Conservation (phyloP, 345 rosid genomes). For the Populus euphratica region DNA sequence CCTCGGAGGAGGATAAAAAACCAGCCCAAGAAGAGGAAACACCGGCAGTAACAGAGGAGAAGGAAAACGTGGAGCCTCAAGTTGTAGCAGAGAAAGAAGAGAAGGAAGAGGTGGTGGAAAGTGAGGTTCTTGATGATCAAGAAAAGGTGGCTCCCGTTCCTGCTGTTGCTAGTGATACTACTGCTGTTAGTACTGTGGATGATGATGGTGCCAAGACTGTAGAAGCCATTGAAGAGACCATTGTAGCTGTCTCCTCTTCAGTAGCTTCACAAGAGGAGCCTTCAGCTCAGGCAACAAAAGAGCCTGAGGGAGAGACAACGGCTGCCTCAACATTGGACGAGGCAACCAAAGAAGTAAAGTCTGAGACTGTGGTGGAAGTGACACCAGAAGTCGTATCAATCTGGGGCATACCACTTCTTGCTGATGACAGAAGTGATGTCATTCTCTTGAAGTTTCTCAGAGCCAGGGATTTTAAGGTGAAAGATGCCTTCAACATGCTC, state of each 20-base stretch:
- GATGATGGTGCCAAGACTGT: conserved; percentile 30
- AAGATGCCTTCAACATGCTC: conserved; percentile 28
- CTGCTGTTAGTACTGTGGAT: neutral
- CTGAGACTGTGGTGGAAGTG: neutral
- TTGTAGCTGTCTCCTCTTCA: conserved; percentile 23
- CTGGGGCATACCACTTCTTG: conserved; percentile 24
- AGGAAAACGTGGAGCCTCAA: conserved; percentile 1
- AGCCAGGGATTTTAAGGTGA: conserved; percentile 27
- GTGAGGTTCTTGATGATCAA: neutral
- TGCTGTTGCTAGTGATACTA: neutral
- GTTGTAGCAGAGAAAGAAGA: neutral
- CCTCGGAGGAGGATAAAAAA: conserved; percentile 1
- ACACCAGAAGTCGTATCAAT: conserved; percentile 7
- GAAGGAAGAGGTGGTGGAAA: neutral
- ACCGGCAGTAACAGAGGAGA: neutral
- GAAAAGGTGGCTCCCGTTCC: neutral
- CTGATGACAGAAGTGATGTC: conserved; percentile 31
- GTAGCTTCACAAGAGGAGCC: conserved; percentile 13
- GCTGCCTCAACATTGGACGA: neutral
- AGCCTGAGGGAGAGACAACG: conserved; percentile 2
- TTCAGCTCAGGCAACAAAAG: neutral
- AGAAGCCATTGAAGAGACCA: conserved; percentile 31
- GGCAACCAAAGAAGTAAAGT: neutral
- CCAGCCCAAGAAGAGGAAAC: neutral
- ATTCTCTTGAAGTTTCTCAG: conserved; percentile 29